phyloP scores from a whole-genome alignment of 495 filamentous ascomycete genomes.

The Niebla homalea region DNA sequence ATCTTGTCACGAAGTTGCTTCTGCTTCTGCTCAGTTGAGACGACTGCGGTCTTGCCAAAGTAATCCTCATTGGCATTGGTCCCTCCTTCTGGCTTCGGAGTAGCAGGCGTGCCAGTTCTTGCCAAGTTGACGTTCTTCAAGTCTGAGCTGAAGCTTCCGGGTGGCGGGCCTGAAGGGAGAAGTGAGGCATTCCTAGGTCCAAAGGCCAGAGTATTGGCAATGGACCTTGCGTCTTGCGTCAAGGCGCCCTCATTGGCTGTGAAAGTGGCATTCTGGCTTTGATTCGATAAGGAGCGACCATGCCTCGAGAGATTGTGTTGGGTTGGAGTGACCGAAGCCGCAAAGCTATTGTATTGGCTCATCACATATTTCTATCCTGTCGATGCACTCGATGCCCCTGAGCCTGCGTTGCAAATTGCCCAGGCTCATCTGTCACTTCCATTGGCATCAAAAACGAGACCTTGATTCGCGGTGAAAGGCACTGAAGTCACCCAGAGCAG shows the following conservation, averaged over 20 bases:
- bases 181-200: constrained; percentile 50
- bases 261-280: constrained; percentile 26
- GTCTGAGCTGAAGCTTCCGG: constrained; percentile 88
- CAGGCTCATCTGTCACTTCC: not conserved
- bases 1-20: constrained; percentile 64
- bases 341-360: constrained; percentile 43
- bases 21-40: constrained; percentile 60
- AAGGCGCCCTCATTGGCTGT: constrained; percentile 35
- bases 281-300: constrained; percentile 38
- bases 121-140: constrained; percentile 61
- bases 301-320: constrained; percentile 49
- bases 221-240: constrained; percentile 36
- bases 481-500: too few species aligned
- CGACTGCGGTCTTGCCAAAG: constrained; percentile 44
- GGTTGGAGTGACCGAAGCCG: constrained; percentile 55
- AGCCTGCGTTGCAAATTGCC: not conserved
- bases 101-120: constrained; percentile 54
- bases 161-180: constrained; percentile 51
- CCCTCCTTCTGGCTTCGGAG: constrained; percentile 52
- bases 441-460: not conserved
- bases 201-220: constrained; percentile 47
- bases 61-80: constrained; percentile 37
- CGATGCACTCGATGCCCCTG: not conserved
- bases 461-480: too few species aligned
- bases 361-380: constrained; percentile 10